phyloP scores from a whole-genome alignment of 805 yeast species.

The Yarrowia divulgata region DNA sequence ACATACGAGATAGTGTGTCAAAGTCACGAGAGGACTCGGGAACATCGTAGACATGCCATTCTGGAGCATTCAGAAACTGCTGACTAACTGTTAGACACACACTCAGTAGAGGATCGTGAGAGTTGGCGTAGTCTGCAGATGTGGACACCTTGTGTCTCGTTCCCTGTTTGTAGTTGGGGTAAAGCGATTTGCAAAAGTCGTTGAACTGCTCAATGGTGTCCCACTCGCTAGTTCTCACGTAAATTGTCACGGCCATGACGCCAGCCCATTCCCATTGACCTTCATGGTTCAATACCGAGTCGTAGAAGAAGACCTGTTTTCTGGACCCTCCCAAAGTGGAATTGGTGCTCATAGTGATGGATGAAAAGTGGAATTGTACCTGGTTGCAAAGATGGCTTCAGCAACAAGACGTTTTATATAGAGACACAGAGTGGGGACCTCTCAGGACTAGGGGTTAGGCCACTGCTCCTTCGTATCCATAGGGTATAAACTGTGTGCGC shows the following conservation, averaged over 20 bases:
- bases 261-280: conserved; percentile 33
- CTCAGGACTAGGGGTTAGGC: conserved; percentile 26
- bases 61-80: neutral
- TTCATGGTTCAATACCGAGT: conserved; percentile 18
- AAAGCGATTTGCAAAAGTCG: conserved; percentile 13
- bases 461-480: too few species aligned
- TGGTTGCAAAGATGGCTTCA: neutral
- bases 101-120: conserved; percentile 19
- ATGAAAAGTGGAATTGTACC: neutral
- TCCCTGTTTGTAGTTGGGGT: conserved; percentile 14
- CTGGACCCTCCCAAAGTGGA: conserved; percentile 12
- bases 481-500: neutral
- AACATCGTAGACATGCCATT: conserved; percentile 24
- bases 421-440: neutral
- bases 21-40: conserved; percentile 26
- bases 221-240: conserved; percentile 11
- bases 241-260: neutral
- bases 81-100: conserved; percentile 12
- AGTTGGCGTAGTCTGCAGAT: conserved; percentile 1
- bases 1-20: conserved; percentile 24
- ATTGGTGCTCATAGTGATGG: conserved; percentile 1
- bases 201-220: conserved; percentile 18
- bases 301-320: conserved; percentile 26
- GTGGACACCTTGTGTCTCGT: conserved; percentile 26
- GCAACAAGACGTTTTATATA: neutral